Conservation (phyloP, 371 early-diverging fungal genomes). For the Lichtheimia ornata region DNA sequence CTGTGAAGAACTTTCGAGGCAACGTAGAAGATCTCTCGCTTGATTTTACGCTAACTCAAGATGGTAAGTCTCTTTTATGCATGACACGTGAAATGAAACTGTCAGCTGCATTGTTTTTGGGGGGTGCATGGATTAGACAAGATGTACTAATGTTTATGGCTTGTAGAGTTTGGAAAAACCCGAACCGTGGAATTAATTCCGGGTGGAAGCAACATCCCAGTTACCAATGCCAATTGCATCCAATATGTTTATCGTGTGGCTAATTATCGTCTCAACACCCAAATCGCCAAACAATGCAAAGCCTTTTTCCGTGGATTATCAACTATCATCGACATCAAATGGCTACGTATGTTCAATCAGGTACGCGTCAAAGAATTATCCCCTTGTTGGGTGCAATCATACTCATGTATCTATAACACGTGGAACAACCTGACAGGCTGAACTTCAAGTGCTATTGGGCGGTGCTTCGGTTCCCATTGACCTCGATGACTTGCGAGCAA, state of each 20-base stretch:
- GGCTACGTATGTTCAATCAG: constrained; percentile 85
- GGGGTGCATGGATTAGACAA: not conserved
- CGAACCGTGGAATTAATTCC: constrained; percentile 75
- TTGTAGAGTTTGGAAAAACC: constrained; percentile 50
- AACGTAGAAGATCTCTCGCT: constrained; percentile 77
- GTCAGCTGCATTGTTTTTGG: constrained; percentile 3
- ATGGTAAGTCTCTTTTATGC: constrained; percentile 39
- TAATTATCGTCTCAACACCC: constrained; percentile 77
- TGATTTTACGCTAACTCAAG: constrained; percentile 76
- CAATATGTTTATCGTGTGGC: constrained; percentile 80
- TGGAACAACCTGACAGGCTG: constrained; percentile 50
- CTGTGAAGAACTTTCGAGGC: constrained; percentile 79
- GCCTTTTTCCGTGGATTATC: constrained; percentile 86
- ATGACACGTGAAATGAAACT: not conserved
- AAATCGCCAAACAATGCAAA: constrained; percentile 80
- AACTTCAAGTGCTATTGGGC: constrained; percentile 88
- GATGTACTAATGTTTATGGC: not conserved
- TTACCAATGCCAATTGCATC: constrained; percentile 83
- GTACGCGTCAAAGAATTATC: constrained; percentile 7
- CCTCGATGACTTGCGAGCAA: constrained; percentile 71
- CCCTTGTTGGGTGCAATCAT: not conserved
- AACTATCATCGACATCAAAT: constrained; percentile 72
- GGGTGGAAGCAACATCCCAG: constrained; percentile 72
- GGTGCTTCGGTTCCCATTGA: constrained; percentile 81
- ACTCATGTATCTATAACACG: not conserved